Percentiles rank a stretch among this genome's conserved stretches.
Evolutionary conservation across 495 filamentous ascomycete genomes (phyloP).

Genomic region (Letharia columbiana): DNA sequence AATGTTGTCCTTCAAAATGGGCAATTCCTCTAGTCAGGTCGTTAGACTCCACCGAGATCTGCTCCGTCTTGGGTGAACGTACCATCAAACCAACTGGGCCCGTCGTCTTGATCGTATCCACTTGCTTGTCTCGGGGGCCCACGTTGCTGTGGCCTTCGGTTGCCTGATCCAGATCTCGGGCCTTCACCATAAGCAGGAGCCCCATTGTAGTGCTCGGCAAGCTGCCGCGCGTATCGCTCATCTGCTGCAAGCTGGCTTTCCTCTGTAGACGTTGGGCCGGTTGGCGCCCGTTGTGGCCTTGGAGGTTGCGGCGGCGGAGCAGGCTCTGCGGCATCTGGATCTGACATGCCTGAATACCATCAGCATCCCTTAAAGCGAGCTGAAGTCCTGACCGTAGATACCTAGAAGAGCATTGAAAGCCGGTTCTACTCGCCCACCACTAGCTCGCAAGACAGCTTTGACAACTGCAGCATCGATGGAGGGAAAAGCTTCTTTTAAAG

Average conservation of each 20-base stretch:
- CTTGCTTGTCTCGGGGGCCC: constrained; percentile 22
- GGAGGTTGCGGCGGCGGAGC: constrained; percentile 61
- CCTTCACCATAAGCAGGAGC: constrained; percentile 44
- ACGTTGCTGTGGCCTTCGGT: constrained; percentile 21
- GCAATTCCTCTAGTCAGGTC: constrained; percentile 65
- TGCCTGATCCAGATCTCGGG: constrained; percentile 36
- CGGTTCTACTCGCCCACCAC: constrained; percentile 79
- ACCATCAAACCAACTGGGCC: constrained; percentile 87
- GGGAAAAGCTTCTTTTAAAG: constrained; percentile 90
- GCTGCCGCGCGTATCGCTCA: constrained; percentile 86
- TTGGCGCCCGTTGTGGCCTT: constrained; percentile 43
- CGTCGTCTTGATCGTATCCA: constrained; percentile 49
- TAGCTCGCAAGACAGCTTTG: constrained; percentile 80
- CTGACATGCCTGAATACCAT: constrained; percentile 66
- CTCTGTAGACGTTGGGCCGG: constrained; percentile 46
- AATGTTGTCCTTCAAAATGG: constrained; percentile 86
- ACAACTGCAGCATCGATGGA: constrained; percentile 71
- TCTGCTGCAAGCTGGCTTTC: constrained; percentile 80
- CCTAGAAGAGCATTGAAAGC: constrained; percentile 93
- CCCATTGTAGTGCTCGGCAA: constrained; percentile 80
- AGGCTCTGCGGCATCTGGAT: constrained; percentile 73
- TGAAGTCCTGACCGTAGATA: constrained; percentile 31
- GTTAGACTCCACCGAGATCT: neutral
- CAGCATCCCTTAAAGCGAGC: constrained; percentile 1
- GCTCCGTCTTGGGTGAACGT: constrained; percentile 10